These are phyloP conservation scores for Talaromyces liani DNA, from an alignment of 495 filamentous ascomycete species.

Conservation along the genomic window DNA sequence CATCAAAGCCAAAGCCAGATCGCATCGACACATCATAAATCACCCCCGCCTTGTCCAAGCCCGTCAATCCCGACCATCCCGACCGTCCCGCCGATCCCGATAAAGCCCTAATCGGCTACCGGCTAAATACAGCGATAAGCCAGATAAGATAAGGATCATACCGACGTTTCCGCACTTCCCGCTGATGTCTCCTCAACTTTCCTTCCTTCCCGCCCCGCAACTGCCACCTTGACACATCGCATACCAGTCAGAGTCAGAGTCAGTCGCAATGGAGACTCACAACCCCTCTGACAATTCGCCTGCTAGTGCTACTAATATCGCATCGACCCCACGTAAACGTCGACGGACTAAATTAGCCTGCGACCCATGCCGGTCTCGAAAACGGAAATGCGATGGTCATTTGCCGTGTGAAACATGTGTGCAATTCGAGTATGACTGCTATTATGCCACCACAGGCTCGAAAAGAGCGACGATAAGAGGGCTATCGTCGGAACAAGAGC, in stretches of 20 bases:
- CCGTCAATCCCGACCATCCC: not conserved
- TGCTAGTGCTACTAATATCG: not conserved
- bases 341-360: constrained; percentile 35
- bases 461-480: not conserved
- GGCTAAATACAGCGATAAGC: not conserved
- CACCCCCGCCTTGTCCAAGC: too few species aligned
- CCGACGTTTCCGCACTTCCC: constrained; percentile 8
- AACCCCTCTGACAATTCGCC: not conserved
- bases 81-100: not conserved
- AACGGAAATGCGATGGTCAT: constrained; percentile 41
- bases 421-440: constrained; percentile 40
- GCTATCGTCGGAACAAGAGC: not conserved
- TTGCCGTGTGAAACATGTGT: constrained; percentile 38
- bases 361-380: constrained; percentile 39
- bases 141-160: not conserved
- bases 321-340: constrained; percentile 15
- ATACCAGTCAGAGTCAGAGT: not conserved
- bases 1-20: not conserved
- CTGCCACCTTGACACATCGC: not conserved
- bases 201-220: not conserved
- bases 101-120: not conserved
- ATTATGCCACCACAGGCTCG: constrained; percentile 17
- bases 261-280: not conserved
- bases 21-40: not conserved
- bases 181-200: not conserved